Conservation (phyloP, 257 asterid species). For the Primulina huaijiensis region DNA sequence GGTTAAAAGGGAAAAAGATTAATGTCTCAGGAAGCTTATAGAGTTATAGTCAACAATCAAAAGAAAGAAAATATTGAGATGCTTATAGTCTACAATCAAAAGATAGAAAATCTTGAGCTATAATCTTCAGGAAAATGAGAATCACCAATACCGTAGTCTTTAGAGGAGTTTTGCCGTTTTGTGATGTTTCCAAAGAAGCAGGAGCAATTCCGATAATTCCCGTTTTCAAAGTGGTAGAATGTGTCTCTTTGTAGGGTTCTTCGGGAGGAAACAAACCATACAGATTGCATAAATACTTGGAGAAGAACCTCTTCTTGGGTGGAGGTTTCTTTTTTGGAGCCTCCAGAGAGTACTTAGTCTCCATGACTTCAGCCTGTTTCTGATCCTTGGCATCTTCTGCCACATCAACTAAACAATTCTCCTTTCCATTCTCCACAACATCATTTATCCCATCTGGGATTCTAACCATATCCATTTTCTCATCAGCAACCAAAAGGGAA, state of each 20-base stretch:
- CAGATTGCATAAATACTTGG: slow-evolving; percentile 48
- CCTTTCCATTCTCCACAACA: neutral
- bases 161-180: slow-evolving; percentile 45
- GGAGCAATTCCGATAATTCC: slow-evolving; percentile 35
- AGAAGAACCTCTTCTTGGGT: slow-evolving; percentile 36
- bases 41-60: too few relatives aligned
- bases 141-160: slow-evolving; percentile 50
- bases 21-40: neutral
- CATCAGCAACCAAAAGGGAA: slow-evolving; percentile 24
- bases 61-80: neutral
- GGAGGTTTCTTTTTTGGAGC: slow-evolving; percentile 35
- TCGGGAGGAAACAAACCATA: slow-evolving; percentile 43
- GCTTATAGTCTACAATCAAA: too few relatives aligned
- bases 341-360: slow-evolving; percentile 26
- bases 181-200: slow-evolving; percentile 23
- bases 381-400: slow-evolving; percentile 24
- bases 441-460: slow-evolving; percentile 17
- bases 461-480: slow-evolving; percentile 23
- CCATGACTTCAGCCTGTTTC: slow-evolving; percentile 18
- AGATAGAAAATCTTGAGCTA: neutral
- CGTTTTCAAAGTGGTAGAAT: slow-evolving; percentile 30
- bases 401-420: neutral
- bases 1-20: slow-evolving; percentile 1
- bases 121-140: neutral
- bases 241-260: slow-evolving; percentile 40